Conservation (phyloP, 495 filamentous ascomycete species). For the Aeminium ludgeri region DNA sequence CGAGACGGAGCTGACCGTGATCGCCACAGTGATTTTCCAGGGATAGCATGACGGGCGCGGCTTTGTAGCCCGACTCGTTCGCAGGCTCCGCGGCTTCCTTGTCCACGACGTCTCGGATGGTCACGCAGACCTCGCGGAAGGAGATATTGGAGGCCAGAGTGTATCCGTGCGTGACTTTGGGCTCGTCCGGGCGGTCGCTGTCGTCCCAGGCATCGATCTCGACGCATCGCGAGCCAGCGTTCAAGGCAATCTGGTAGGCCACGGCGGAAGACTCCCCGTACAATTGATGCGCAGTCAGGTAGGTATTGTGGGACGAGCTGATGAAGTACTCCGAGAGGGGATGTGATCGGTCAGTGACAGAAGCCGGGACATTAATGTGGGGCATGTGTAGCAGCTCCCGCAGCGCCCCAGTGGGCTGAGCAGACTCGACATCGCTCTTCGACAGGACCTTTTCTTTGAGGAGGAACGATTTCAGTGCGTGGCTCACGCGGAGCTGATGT, state of each 20-base stretch:
- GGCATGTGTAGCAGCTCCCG: conserved; percentile 27
- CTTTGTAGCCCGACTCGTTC: conserved; percentile 20
- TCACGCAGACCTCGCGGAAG: conserved; percentile 36
- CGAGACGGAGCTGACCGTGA: conserved; percentile 32
- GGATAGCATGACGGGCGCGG: conserved; percentile 35
- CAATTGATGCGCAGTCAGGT: conserved; percentile 38
- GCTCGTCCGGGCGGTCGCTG: conserved; percentile 30
- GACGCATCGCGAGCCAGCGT: conserved; percentile 35
- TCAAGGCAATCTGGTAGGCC: conserved; percentile 33
- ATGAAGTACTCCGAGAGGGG: conserved; percentile 40
- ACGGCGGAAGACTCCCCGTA: conserved; percentile 29
- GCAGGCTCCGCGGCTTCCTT: conserved; percentile 24
- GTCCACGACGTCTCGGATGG: conserved; percentile 33
- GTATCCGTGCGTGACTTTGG: conserved; percentile 40
- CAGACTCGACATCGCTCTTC: conserved; percentile 21
- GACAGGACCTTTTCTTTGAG: conserved; percentile 24
- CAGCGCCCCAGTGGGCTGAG: conserved; percentile 19
- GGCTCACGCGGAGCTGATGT: conserved; percentile 30
- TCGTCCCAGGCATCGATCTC: conserved; percentile 43
- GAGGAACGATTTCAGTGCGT: conserved; percentile 30
- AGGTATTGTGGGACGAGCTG: conserved; percentile 34
- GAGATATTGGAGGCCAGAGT: conserved; percentile 38
- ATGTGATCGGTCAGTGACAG: conserved; percentile 28
- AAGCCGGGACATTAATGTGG: conserved; percentile 29
- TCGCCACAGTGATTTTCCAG: conserved; percentile 37